Percentiles rank a stretch among this genome's conserved stretches.
phyloP scores from a whole-genome alignment of 129 eudicot genomes.

The Sambucus nigra region DNA sequence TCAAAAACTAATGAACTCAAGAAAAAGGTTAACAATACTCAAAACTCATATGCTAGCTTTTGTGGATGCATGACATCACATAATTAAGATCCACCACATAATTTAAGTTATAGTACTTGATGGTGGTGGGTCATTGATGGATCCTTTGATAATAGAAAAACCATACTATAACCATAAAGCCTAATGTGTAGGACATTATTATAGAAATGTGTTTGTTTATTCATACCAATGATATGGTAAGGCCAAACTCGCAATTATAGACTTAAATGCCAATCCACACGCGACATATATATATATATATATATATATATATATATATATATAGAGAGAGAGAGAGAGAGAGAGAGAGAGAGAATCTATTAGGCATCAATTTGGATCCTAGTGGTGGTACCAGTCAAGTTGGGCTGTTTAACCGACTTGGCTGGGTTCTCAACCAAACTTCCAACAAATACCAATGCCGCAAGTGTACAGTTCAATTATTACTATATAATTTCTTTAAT shows the following conservation, averaged over 20 bases:
- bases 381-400: slow-evolving; percentile 18
- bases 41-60: neutral
- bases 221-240: slow-evolving; percentile 22
- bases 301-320: no score
- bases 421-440: no score
- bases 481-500: no score
- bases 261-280: slow-evolving; percentile 1
- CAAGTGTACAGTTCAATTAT: no score
- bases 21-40: neutral
- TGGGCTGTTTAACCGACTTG: slow-evolving; percentile 13
- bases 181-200: slow-evolving; percentile 39
- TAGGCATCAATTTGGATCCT: slow-evolving; percentile 10
- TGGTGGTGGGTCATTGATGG: slow-evolving; percentile 16
- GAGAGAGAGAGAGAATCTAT: neutral
- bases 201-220: slow-evolving; percentile 15
- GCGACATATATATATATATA: neutral
- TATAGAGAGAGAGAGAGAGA: no score
- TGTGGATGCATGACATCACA: slow-evolving; percentile 7
- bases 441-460: no score
- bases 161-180: slow-evolving; percentile 30
- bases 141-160: slow-evolving; percentile 10
- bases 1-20: slow-evolving; percentile 9
- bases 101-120: slow-evolving; percentile 8
- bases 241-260: slow-evolving; percentile 23
- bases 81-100: slow-evolving; percentile 1